phyloP scores from a whole-genome alignment of 2,329 filamentous ascomycete species.

The Hymenoscyphus scutula region DNA sequence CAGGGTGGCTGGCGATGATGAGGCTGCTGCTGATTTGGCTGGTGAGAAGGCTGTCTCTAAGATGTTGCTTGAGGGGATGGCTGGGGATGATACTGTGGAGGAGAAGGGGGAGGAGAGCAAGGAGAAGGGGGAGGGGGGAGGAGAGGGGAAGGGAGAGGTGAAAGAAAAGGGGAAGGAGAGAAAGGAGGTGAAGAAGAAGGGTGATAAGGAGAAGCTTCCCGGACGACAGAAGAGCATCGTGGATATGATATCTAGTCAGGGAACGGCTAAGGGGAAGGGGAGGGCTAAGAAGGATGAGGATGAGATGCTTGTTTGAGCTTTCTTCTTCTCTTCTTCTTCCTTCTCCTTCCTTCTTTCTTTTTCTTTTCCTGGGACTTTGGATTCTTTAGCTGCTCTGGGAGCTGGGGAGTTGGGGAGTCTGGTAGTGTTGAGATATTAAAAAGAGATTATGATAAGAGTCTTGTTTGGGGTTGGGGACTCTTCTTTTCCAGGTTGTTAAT shows the following conservation, averaged over 20 bases:
- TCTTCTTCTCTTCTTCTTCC: too few species aligned
- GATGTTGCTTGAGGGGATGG: constrained; percentile 33
- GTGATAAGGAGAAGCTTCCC: background rate
- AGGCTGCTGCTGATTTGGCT: constrained; percentile 42
- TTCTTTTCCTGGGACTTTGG: too few species aligned
- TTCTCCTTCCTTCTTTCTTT: too few species aligned
- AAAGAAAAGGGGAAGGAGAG: constrained; percentile 9
- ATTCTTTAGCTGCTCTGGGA: too few species aligned
- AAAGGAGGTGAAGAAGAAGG: constrained; percentile 11
- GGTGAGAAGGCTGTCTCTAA: constrained; percentile 29
- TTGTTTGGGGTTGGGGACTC: too few species aligned
- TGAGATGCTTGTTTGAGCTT: too few species aligned
- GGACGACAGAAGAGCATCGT: background rate
- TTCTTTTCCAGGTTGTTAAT: too few species aligned
- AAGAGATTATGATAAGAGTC: too few species aligned
- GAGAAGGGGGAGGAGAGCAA: constrained; percentile 14
- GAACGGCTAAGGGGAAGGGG: background rate
- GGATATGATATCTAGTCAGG: background rate
- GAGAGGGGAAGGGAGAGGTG: constrained; percentile 12
- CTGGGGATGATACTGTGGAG: constrained; percentile 8
- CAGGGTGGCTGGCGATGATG: constrained; percentile 60
- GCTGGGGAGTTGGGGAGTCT: too few species aligned
- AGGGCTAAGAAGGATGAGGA: background rate
- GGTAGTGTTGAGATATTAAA: too few species aligned
- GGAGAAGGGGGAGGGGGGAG: background rate